Percentiles rank a stretch among this genome's conserved stretches.
phyloP scores from a whole-genome alignment of 176 grass and related monocot genomes.

The Rhynchospora breviuscula region DNA sequence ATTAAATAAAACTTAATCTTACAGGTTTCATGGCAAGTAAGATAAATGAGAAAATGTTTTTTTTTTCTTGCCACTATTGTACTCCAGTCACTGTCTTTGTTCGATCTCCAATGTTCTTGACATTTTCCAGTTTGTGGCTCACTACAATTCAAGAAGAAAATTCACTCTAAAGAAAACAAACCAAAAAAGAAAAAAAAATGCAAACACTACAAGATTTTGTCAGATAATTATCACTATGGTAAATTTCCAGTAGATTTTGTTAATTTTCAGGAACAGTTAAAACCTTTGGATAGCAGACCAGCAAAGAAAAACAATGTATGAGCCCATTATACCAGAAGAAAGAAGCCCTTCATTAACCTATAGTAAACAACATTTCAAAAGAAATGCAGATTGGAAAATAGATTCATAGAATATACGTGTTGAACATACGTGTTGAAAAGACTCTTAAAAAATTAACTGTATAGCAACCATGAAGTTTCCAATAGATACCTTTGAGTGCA shows the following conservation, averaged over 20 bases:
- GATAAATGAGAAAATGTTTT: slow-evolving; percentile 1
- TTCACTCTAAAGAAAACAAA: neutral
- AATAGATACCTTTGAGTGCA: slow-evolving; percentile 75
- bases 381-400: slow-evolving; percentile 5
- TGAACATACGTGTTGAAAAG: neutral
- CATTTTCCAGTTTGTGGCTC: slow-evolving; percentile 61
- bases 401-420: neutral
- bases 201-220: neutral
- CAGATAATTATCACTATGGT: neutral
- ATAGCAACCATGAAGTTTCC: neutral
- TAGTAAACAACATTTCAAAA: neutral
- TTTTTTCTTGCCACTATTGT: slow-evolving; percentile 57
- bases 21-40: neutral
- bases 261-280: neutral
- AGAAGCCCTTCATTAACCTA: slow-evolving; percentile 81
- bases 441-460: neutral
- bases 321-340: slow-evolving; percentile 85
- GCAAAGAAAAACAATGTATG: slow-evolving; percentile 82
- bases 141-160: slow-evolving; percentile 30
- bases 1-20: neutral
- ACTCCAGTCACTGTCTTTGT: slow-evolving; percentile 42
- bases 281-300: slow-evolving; percentile 95
- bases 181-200: neutral
- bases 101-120: slow-evolving; percentile 42
- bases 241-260: neutral